A percentile compares a stretch with the other conserved stretches of the same genome.
Conservation (phyloP, 495 filamentous ascomycete genomes). For the Trichoderma reesei region DNA sequence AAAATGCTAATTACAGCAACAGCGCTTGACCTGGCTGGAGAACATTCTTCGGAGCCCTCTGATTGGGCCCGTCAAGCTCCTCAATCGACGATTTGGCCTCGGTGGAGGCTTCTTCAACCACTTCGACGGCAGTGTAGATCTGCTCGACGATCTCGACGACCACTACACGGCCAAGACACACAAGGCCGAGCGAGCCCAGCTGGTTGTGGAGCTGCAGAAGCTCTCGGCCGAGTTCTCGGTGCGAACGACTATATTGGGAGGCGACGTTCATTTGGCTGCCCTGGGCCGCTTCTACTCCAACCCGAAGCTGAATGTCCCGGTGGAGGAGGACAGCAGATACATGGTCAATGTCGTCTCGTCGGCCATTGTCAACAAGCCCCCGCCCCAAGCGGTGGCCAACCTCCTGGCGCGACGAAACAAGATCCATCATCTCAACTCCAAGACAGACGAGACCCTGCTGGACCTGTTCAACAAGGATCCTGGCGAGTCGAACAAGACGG, state of each 20-base stretch:
- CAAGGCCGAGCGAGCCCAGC: slow-evolving; percentile 70
- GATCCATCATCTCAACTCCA: slow-evolving; percentile 76
- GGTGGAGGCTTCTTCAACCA: slow-evolving; percentile 80
- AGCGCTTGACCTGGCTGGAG: slow-evolving; percentile 83
- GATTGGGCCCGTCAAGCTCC: slow-evolving; percentile 73
- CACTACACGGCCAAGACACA: slow-evolving; percentile 90
- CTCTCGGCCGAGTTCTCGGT: slow-evolving; percentile 61
- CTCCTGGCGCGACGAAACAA: slow-evolving; percentile 79
- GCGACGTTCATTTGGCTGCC: slow-evolving; percentile 95
- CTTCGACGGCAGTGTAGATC: slow-evolving; percentile 83
- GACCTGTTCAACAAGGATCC: slow-evolving; percentile 78
- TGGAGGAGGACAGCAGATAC: slow-evolving; percentile 84
- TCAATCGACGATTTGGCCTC: slow-evolving; percentile 85
- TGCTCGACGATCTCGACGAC: slow-evolving; percentile 88
- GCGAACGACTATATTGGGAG: slow-evolving; percentile 77
- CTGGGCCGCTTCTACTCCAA: slow-evolving; percentile 93
- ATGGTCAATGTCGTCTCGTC: slow-evolving; percentile 86
- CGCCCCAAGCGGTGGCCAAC: slow-evolving; percentile 78
- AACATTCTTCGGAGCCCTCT: slow-evolving; percentile 79
- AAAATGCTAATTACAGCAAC: slow-evolving; percentile 7
- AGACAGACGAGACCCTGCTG: slow-evolving; percentile 85
- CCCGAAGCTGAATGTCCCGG: slow-evolving; percentile 61
- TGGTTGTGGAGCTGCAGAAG: slow-evolving; percentile 65
- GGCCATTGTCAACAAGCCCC: slow-evolving; percentile 89
- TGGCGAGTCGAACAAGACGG: slow-evolving; percentile 56